Conservation (phyloP, 768 basidiomycete genomes). For the Pleurotus cornucopiae region DNA sequence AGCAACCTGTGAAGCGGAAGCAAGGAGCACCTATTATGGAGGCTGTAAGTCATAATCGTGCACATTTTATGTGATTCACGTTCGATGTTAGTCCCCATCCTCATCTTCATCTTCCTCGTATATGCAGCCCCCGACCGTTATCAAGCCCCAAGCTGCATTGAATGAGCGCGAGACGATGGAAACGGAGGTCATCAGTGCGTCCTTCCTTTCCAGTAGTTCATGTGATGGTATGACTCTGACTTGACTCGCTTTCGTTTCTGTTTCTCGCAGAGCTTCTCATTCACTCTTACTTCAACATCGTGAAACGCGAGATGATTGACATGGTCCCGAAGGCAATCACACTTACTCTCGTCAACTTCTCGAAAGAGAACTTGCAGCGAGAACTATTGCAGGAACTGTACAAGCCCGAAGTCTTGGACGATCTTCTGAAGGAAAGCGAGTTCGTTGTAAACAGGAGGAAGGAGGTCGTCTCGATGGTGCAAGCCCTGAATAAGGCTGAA, state of each 20-base stretch:
- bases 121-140: conserved; percentile 67
- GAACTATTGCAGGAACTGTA: conserved; percentile 95
- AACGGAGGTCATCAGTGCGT: conserved; percentile 98
- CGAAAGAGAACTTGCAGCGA: conserved; percentile 92
- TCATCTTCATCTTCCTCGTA: neutral
- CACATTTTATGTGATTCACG: neutral
- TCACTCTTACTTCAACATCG: conserved; percentile 95
- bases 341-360: conserved; percentile 84
- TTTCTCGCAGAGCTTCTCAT: conserved; percentile 77
- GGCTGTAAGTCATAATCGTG: conserved; percentile 26
- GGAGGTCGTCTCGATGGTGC: conserved; percentile 91
- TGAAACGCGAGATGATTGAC: conserved; percentile 99
- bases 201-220: neutral
- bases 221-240: neutral
- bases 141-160: conserved; percentile 86
- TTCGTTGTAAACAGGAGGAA: conserved; percentile 85
- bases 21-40: conserved; percentile 49
- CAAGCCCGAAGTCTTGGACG: conserved; percentile 94
- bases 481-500: conserved; percentile 94
- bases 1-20: conserved; percentile 56
- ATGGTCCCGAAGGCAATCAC: conserved; percentile 98
- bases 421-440: conserved; percentile 93
- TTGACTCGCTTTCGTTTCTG: neutral
- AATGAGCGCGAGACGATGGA: conserved; percentile 97
- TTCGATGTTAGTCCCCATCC: too few relatives aligned